Conservation (phyloP, 176 grass and related monocot species). For the Ensete glaucum region DNA sequence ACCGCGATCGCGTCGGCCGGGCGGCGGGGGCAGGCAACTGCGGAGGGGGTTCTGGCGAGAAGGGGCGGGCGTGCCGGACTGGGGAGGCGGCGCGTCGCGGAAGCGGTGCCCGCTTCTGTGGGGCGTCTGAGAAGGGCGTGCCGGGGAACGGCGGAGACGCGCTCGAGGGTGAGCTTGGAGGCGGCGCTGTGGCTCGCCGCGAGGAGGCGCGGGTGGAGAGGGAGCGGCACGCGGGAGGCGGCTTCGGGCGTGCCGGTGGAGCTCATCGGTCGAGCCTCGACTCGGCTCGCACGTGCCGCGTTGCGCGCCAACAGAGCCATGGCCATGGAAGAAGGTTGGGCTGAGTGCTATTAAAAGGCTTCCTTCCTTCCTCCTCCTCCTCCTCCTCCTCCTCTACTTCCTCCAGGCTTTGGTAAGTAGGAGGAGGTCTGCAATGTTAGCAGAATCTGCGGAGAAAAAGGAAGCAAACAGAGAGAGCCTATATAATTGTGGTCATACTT, state of each 20-base stretch:
- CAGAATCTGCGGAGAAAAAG: no score
- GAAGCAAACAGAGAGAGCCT: no score
- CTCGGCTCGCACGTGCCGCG: neutral
- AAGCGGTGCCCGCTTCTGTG: no score
- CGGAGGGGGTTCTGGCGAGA: neutral
- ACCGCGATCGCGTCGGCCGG: neutral
- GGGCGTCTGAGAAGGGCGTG: neutral
- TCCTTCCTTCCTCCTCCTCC: no score
- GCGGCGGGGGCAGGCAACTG: neutral
- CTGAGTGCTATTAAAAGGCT: neutral
- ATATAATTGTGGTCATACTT: no score
- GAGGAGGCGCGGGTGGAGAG: neutral
- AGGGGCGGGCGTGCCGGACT: neutral
- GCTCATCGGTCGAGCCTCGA: neutral
- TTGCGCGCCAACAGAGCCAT: neutral
- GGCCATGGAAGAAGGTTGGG: conserved; percentile 1
- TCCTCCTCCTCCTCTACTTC: no score
- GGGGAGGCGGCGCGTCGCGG: neutral
- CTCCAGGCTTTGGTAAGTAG: no score
- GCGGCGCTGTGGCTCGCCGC: neutral
- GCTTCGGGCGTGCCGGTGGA: neutral
- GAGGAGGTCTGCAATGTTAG: no score
- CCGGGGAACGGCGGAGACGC: neutral
- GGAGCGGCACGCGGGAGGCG: neutral
- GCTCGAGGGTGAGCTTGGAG: no score